Conservation (phyloP, 192 early-diverging fungal species). For the Backusella westeae region DNA sequence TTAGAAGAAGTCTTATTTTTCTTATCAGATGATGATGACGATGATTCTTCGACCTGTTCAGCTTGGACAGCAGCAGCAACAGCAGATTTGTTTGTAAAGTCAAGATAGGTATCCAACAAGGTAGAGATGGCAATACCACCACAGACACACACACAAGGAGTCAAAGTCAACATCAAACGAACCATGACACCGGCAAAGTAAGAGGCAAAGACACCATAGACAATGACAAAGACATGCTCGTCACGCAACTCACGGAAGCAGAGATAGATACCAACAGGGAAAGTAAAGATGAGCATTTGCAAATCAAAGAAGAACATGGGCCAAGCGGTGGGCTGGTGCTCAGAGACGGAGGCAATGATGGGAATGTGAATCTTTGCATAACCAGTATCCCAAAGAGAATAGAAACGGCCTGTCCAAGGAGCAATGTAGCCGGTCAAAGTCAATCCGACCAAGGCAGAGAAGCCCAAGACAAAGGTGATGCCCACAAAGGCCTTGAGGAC, state of each 20-base stretch:
- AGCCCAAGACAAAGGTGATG: slow-evolving; percentile 48
- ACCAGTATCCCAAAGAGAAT: slow-evolving; percentile 99
- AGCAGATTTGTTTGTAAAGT: slow-evolving; percentile 18
- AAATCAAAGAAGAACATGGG: slow-evolving; percentile 99
- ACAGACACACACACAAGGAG: slow-evolving; percentile 95
- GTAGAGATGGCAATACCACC: slow-evolving; percentile 88
- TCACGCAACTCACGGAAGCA: slow-evolving; percentile 94
- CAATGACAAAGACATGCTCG: slow-evolving; percentile 96
- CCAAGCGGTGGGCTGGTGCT: slow-evolving; percentile 99
- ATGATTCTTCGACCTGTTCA: background rate
- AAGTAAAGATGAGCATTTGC: slow-evolving; percentile 91
- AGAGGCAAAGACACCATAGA: slow-evolving; percentile 96
- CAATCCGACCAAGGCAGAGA: slow-evolving; percentile 67
- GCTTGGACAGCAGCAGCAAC: background rate
- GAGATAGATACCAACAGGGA: slow-evolving; percentile 97
- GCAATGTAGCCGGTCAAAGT: slow-evolving; percentile 87
- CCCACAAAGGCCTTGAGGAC: slow-evolving; percentile 71
- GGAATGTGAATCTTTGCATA: slow-evolving; percentile 99
- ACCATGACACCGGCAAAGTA: slow-evolving; percentile 99
- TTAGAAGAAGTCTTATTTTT: background rate
- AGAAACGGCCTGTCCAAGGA: slow-evolving; percentile 98
- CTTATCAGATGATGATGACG: background rate
- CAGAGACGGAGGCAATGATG: slow-evolving; percentile 99
- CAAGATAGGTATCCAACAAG: slow-evolving; percentile 83
- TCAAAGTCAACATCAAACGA: slow-evolving; percentile 96